Conservation (phyloP, 1,284 basidiomycete genomes). For the Melampsora occidentalis region DNA sequence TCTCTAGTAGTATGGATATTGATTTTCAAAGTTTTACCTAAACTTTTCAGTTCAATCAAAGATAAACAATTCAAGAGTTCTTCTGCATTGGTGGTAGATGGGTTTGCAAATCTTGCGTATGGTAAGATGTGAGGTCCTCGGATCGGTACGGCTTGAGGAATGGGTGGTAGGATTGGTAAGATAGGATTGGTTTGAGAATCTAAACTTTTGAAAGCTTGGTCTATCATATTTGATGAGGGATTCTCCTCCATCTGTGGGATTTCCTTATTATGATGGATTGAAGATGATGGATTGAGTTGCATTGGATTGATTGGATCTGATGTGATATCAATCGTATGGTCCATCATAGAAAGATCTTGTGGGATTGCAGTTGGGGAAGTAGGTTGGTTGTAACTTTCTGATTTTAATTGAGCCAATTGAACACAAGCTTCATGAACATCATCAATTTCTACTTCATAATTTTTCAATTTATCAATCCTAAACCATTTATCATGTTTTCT, state of each 20-base stretch:
- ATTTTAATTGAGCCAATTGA: not conserved
- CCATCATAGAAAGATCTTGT: not conserved
- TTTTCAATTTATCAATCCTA: constrained; percentile 28
- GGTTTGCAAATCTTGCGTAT: too few relatives aligned
- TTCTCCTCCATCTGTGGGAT: not conserved
- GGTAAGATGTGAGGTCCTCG: not conserved
- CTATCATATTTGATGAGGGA: too few relatives aligned
- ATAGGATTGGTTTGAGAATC: not conserved
- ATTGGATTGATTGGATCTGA: not conserved
- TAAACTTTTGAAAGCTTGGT: too few relatives aligned
- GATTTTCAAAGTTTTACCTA: constrained; percentile 22
- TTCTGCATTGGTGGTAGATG: not conserved
- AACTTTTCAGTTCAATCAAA: constrained; percentile 22
- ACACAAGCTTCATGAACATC: constrained; percentile 13
- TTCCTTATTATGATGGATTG: not conserved
- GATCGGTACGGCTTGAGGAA: not conserved
- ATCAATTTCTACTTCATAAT: constrained; percentile 17
- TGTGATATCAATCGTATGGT: not conserved
- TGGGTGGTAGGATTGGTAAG: not conserved
- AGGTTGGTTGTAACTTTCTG: not conserved
- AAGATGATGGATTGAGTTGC: not conserved
- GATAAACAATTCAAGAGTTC: constrained; percentile 27
- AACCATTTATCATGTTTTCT: constrained; percentile 40
- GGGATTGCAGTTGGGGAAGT: not conserved
- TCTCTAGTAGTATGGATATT: constrained; percentile 27